Evolutionary conservation across 108 stramenopile genomes (phyloP).

Genomic region (Fragilariopsis cylindrus): DNA sequence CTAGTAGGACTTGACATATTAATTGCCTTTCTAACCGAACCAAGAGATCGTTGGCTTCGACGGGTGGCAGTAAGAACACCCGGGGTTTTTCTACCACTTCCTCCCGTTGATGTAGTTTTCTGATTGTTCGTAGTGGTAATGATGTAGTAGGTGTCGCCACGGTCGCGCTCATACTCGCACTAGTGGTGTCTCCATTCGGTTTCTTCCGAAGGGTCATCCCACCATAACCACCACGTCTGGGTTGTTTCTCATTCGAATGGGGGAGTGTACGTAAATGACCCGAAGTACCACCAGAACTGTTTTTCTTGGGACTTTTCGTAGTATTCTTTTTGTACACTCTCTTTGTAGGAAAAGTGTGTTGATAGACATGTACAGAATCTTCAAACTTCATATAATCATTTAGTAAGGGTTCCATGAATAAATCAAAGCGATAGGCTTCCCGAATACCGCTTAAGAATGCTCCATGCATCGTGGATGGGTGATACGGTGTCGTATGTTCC

Average conservation of each 20-base stretch:
- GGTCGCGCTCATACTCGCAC: not conserved
- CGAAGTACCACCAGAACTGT: not conserved
- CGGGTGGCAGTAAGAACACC: not conserved
- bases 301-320: not conserved
- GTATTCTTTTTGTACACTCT: slow-evolving; percentile 18
- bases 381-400: slow-evolving; percentile 61
- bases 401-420: slow-evolving; percentile 52
- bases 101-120: too few relatives aligned
- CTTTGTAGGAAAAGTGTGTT: slow-evolving; percentile 55
- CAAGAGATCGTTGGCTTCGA: not conserved
- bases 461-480: slow-evolving; percentile 92
- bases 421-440: slow-evolving; percentile 86
- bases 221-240: slow-evolving; percentile 32
- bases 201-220: slow-evolving; percentile 34
- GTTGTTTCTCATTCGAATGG: not conserved
- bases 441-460: slow-evolving; percentile 90
- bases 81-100: not conserved
- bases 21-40: not conserved
- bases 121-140: not conserved
- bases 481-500: slow-evolving; percentile 91
- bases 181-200: not conserved
- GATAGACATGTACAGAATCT: slow-evolving; percentile 52
- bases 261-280: not conserved
- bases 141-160: not conserved
- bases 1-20: not conserved